These are phyloP conservation scores for Anaeramoeba ignava DNA, from an alignment of 78 protist species.

Conservation along the genomic window DNA sequence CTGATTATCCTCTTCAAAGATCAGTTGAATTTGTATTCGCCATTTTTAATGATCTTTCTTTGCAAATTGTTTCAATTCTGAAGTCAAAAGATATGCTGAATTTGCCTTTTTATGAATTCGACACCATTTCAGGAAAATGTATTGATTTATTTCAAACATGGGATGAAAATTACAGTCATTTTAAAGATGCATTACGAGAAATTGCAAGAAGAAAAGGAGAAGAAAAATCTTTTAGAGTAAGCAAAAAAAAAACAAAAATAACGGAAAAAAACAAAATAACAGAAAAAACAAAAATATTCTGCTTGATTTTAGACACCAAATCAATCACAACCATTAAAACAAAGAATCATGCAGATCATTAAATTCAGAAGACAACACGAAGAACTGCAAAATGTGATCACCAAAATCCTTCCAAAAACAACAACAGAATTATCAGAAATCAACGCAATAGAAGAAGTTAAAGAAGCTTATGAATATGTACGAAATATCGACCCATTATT, in stretches of 20 bases:
- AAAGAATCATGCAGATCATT: constrained; percentile 17
- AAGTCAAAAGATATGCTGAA: constrained; percentile 20
- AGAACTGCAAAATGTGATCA: constrained; percentile 36
- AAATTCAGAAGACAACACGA: constrained; percentile 53
- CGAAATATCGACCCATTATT: background rate
- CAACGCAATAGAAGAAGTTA: constrained; percentile 34
- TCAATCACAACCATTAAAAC: background rate
- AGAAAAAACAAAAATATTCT: too few relatives aligned
- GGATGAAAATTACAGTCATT: constrained; percentile 29
- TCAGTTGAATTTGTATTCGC: constrained; percentile 32
- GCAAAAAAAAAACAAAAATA: too few relatives aligned
- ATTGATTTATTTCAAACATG: constrained; percentile 27
- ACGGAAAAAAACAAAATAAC: too few relatives aligned
- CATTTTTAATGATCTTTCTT: constrained; percentile 38
- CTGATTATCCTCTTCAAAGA: constrained; percentile 23
- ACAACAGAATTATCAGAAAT: background rate
- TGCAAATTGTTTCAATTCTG: constrained; percentile 28
- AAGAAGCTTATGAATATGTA: constrained; percentile 7
- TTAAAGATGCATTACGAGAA: constrained; percentile 34
- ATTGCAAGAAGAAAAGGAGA: constrained; percentile 7
- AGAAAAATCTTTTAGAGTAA: background rate
- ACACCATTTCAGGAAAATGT: constrained; percentile 5
- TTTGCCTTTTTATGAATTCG: constrained; percentile 39
- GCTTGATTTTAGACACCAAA: constrained; percentile 21
- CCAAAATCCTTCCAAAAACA: constrained; percentile 22